These are phyloP conservation scores for Ceratocystis papillata DNA, from an alignment of 2,329 filamentous ascomycete genomes.

Conservation along the genomic window DNA sequence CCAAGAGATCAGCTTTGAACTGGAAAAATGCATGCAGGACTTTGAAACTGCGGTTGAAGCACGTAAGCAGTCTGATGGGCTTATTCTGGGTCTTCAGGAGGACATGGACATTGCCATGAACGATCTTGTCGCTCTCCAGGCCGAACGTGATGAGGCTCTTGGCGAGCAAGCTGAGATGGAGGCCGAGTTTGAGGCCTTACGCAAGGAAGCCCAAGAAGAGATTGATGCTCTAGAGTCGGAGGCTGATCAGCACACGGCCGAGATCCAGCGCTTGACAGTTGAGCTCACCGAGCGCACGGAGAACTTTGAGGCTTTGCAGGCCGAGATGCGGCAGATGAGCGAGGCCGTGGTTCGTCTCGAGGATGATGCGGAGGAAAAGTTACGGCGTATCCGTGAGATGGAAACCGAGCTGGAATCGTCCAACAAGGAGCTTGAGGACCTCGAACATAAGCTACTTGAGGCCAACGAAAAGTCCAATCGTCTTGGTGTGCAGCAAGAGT, in stretches of 20 bases:
- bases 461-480: conserved; percentile 79
- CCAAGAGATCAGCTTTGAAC: conserved; percentile 73
- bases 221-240: conserved; percentile 59
- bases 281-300: conserved; percentile 69
- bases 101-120: conserved; percentile 70
- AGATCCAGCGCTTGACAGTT: conserved; percentile 57
- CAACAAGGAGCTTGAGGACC: conserved; percentile 73
- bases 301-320: conserved; percentile 82
- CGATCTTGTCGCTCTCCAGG: conserved; percentile 66
- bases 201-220: conserved; percentile 54
- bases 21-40: conserved; percentile 69
- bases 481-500: conserved; percentile 83
- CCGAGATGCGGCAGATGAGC: conserved; percentile 85
- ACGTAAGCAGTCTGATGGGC: conserved; percentile 49
- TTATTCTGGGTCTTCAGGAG: conserved; percentile 56
- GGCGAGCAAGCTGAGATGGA: conserved; percentile 52
- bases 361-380: conserved; percentile 73
- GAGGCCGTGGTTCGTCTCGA: conserved; percentile 78
- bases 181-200: conserved; percentile 49
- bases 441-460: conserved; percentile 76
- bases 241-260: conserved; percentile 59
- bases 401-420: conserved; percentile 74
- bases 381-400: conserved; percentile 67
- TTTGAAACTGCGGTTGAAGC: conserved; percentile 61
- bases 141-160: conserved; percentile 77